Percentiles rank a stretch among this genome's conserved stretches.
Evolutionary conservation across 495 filamentous ascomycete species (phyloP).

Genomic region (Apiosordaria backusii): DNA sequence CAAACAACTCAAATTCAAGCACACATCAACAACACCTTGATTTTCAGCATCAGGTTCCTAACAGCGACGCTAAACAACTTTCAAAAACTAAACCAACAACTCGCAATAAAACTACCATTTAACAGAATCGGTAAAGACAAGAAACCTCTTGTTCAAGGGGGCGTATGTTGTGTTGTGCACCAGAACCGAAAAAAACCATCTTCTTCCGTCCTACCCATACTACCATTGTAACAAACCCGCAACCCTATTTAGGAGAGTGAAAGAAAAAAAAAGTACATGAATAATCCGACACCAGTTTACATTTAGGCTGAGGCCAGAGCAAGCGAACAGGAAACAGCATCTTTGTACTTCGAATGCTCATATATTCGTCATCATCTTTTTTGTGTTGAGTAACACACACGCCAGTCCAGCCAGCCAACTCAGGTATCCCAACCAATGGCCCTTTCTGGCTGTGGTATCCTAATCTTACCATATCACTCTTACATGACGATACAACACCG

Average conservation of each 20-base stretch:
- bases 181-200: background rate
- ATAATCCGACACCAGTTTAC: background rate
- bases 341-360: constrained; percentile 2
- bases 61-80: background rate
- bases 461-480: constrained; percentile 1
- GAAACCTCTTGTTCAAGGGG: background rate
- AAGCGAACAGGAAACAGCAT: background rate
- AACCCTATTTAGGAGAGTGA: background rate
- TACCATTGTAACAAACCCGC: background rate
- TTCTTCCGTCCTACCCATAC: background rate
- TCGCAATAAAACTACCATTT: background rate
- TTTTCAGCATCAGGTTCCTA: background rate
- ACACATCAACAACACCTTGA: background rate
- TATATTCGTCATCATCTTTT: constrained; percentile 2
- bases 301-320: background rate
- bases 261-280: background rate
- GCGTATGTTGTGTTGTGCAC: background rate
- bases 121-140: background rate
- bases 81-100: background rate
- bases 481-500: constrained; percentile 22
- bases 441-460: background rate
- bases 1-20: too few species aligned
- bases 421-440: background rate
- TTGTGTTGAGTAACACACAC: background rate
- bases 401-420: background rate